phyloP scores from a whole-genome alignment of 345 rosid genomes.

The Syzygium aromaticum region DNA sequence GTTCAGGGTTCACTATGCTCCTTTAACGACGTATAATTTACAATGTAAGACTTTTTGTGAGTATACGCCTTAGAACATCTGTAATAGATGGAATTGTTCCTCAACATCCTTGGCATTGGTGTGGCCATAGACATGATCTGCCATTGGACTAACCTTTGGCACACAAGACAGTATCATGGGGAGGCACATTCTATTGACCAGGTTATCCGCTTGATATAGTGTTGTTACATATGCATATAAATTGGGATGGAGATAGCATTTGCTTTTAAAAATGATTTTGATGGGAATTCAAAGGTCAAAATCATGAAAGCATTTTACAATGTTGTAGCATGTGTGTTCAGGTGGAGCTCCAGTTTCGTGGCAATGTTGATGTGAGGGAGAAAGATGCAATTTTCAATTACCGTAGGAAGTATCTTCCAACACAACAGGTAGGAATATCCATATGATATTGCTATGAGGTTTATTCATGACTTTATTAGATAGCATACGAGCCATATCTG shows the following conservation, averaged over 20 bases:
- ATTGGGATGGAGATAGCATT: not conserved
- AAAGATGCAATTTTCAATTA: slow-evolving; percentile 81
- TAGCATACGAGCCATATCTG: not conserved
- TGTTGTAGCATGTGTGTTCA: slow-evolving; percentile 21
- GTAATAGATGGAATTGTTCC: not conserved
- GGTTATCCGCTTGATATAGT: not conserved
- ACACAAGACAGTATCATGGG: not conserved
- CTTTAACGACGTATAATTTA: not conserved
- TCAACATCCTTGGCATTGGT: not conserved
- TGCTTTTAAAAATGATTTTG: not conserved
- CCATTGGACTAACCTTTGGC: not conserved
- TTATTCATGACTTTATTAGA: not conserved
- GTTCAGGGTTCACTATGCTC: not conserved
- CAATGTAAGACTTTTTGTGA: not conserved
- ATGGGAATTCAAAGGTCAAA: not conserved
- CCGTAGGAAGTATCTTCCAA: slow-evolving; percentile 91
- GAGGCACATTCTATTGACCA: not conserved
- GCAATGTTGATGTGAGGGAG: slow-evolving; percentile 48
- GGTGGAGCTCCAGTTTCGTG: slow-evolving; percentile 87
- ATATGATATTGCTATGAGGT: not conserved
- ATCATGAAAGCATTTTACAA: not conserved
- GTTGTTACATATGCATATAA: not conserved
- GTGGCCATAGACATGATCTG: not conserved
- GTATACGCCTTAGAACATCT: not conserved
- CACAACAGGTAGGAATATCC: slow-evolving; percentile 59